Base-by-base conservation (phyloP, 768 basidiomycete genomes). In the Gyrodon lividus region DNA sequence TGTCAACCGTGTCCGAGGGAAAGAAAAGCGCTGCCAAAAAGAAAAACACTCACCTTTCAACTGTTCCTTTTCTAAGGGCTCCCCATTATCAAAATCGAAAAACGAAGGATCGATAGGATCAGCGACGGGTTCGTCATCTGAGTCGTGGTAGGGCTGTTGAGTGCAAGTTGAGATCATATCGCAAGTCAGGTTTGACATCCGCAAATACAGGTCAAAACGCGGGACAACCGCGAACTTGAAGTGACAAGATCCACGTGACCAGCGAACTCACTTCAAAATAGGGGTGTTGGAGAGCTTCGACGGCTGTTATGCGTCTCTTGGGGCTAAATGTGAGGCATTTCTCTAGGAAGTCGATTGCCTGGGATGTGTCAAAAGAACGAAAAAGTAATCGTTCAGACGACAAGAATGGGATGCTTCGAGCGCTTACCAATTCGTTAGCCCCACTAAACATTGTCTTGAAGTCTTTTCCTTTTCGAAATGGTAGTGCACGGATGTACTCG, bases 401-500 rank as follows among this genome's bases (percentile, higher is more conserved):
- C n/a, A n/a, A n/a, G n/a, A n/a, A n/a, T n/a, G 24, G 24, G 28
- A 44, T 28, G n/a, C 22, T 44, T 20, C 14, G 4, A 43, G 20
- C 6, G 14, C 69, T 68, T 55, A 82, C 86, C 63, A 83, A 63
- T 39, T 78, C 83, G 59, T 86, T 88, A 6, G 92, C 89, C 43
- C 82, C 83, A 0, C 86, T 85, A 63, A 90, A 93, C 46, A 94
- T 73, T 19, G 75, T 67, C 35, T 72, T 66, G 58, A 96, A 88
- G 40, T 82, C 79, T 63, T 79, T 84, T 63, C 86, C 86, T 73
- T 86, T 89, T 44, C 91, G 76, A 71, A 96, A 94, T 0, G 92
- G 92, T 14, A 96, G 74, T 0, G 92, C 89, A 2, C 93, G 85
- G 51, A 95, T 87, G 61, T 93, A 94, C 64, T 94, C 92, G 46